Base-by-base conservation (phyloP, 306 rosid genomes). In the Calophaca sinica region DNA sequence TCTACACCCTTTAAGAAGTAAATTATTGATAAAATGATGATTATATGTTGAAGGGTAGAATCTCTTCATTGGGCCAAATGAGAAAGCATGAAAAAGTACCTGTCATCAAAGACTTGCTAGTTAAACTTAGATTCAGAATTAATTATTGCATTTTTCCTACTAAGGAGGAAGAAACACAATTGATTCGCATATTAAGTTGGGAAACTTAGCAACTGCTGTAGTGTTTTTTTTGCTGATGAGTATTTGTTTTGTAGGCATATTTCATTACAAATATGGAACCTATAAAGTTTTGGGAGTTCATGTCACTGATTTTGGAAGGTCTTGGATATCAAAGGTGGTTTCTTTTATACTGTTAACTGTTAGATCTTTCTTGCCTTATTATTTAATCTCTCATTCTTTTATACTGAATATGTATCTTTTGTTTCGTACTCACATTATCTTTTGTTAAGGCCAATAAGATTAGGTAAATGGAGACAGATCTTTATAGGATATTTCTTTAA, bases 241-340 rank as follows among this genome's bases (percentile, higher is more conserved):
- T 53, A 50, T 15, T 75, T 80, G n/a, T 42, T 77, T 73, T 85
- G 87, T 86, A 94, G 99, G 99, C 96, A 50, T 94, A 92, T 86
- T 94, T 94, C 88, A 87, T 94, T 54, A 92, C 99, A 36, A 92
- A 94, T 81, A 87, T 85, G 97, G 98, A 96, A 68, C 87, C 92
- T 45, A 87, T 96, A 60, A 92, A 86, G 77, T 96, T 96, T 81
- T 96, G 99, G 99, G 99, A 90, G 84, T 96, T 96, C 72, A 41
- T 90, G 48, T 90, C 98, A 13, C 86, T 85, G 72, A 77, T 96
- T 66, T 83, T 96, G 58, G 97, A 83, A 80, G 98, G 93, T 74
- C 97, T 96, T 82, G 99, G 96, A 79, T 92, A 92, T 76, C 89
- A 86, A 82, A 88, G 98, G 98, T 96, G 77, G 48, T 44, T 72